A percentile compares a stretch with the other conserved stretches of the same genome.
phyloP scores from a whole-genome alignment of 73 alveolate genomes.

The Paramecium tetraurelia region DNA sequence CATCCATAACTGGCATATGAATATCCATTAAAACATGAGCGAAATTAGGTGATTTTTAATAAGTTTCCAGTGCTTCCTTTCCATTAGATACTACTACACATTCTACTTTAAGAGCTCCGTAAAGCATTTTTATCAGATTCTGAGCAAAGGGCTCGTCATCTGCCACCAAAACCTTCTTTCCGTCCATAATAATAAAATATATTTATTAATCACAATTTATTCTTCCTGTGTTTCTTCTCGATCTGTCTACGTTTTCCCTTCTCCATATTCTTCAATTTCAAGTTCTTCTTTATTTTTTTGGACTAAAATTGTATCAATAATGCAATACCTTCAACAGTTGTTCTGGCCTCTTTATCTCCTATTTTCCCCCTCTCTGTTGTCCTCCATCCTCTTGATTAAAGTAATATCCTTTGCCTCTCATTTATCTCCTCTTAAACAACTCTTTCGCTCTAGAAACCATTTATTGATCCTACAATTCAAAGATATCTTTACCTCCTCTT shows the following conservation, averaged over 20 bases:
- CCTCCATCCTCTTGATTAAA: conserved; percentile 1
- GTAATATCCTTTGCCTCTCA: conserved; percentile 57
- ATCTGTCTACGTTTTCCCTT: conserved; percentile 50
- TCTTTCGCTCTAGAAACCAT: conserved; percentile 66
- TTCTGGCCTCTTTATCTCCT: conserved; percentile 37
- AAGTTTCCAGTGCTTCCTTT: conserved; percentile 22
- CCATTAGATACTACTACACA: conserved; percentile 34
- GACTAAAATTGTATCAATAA: neutral
- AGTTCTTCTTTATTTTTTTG: conserved; percentile 54
- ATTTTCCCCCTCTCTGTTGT: neutral
- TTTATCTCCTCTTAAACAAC: conserved; percentile 61
- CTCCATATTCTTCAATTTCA: conserved; percentile 56
- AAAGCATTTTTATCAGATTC: neutral
- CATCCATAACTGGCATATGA: conserved; percentile 45
- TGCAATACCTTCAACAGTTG: conserved; percentile 37
- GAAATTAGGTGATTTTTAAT: neutral
- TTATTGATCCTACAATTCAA: conserved; percentile 39
- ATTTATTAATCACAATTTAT: conserved; percentile 16
- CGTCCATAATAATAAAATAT: conserved; percentile 37
- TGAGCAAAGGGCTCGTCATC: conserved; percentile 31
- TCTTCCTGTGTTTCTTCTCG: neutral
- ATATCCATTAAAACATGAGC: conserved; percentile 44
- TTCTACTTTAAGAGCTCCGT: conserved; percentile 33
- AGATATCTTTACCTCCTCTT: conserved; percentile 58
- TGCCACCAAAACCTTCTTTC: conserved; percentile 32